Percentiles rank a stretch among this genome's conserved stretches.
phyloP scores from a whole-genome alignment of 2,329 filamentous ascomycete genomes.

The Colletotrichum siamense region DNA sequence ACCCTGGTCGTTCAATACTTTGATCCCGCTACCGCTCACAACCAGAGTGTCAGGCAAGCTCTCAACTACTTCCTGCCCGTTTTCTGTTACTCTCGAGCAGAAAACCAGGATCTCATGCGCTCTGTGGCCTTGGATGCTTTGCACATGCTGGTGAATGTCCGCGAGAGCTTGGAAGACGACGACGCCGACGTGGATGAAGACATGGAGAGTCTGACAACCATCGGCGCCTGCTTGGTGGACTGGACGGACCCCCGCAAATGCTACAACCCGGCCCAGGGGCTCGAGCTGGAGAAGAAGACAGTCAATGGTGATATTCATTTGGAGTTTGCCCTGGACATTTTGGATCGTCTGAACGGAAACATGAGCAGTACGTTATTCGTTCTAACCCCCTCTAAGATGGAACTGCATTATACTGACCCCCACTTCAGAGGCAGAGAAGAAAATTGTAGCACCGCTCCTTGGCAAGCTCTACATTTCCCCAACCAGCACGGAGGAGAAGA shows the following conservation, averaged over 20 bases:
- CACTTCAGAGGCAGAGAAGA: constrained; percentile 79
- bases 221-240: constrained; percentile 85
- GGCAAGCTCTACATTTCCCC: constrained; percentile 83
- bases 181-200: constrained; percentile 77
- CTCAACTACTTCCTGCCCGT: constrained; percentile 94
- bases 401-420: constrained; percentile 31
- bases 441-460: constrained; percentile 77
- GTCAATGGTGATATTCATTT: constrained; percentile 82
- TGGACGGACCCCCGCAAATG: constrained; percentile 94
- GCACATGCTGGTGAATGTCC: constrained; percentile 74
- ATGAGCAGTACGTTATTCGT: constrained; percentile 64
- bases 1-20: constrained; percentile 88
- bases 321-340: constrained; percentile 75
- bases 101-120: constrained; percentile 85
- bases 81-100: constrained; percentile 84
- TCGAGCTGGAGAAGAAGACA: constrained; percentile 65
- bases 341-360: constrained; percentile 74
- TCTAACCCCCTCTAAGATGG: not conserved
- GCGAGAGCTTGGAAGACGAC: constrained; percentile 76
- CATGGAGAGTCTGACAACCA: constrained; percentile 79
- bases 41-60: constrained; percentile 83
- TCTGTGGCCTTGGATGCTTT: constrained; percentile 76
- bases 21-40: constrained; percentile 79
- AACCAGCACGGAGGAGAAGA: constrained; percentile 63
- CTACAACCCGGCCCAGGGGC: constrained; percentile 55